phyloP scores from a whole-genome alignment of 1,284 basidiomycete genomes.

The Puccinia polysora region DNA sequence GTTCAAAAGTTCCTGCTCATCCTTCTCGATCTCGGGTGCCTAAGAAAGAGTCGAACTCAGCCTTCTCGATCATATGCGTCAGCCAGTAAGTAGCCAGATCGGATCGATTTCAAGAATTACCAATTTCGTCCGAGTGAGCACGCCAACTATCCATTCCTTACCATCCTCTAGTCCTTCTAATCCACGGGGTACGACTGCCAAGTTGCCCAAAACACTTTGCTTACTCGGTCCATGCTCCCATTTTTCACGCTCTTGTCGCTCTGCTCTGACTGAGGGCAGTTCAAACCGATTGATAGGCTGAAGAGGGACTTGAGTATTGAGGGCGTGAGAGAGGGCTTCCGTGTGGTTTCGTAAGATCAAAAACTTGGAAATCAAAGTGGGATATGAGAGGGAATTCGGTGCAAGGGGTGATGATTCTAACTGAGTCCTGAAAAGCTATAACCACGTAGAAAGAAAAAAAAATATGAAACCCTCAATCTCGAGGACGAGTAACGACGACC shows the following conservation, averaged over 20 bases:
- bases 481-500: no score
- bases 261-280: slow-evolving; percentile 29
- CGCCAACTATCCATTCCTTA: slow-evolving; percentile 43
- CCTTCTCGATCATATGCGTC: no score
- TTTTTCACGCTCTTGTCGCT: slow-evolving; percentile 39
- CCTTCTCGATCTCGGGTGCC: slow-evolving; percentile 44
- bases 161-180: slow-evolving; percentile 42
- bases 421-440: slow-evolving; percentile 30
- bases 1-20: slow-evolving; percentile 37
- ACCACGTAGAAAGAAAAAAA: neutral
- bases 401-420: slow-evolving; percentile 34
- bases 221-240: slow-evolving; percentile 40
- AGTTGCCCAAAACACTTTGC: slow-evolving; percentile 21
- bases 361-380: slow-evolving; percentile 40
- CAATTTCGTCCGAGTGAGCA: slow-evolving; percentile 40
- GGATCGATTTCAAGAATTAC: no score
- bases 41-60: slow-evolving; percentile 10
- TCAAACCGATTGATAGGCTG: slow-evolving; percentile 32
- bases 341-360: slow-evolving; percentile 40
- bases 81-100: no score
- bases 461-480: neutral
- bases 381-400: slow-evolving; percentile 31
- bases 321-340: slow-evolving; percentile 41
- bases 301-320: slow-evolving; percentile 22
- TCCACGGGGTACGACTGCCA: slow-evolving; percentile 32